Conservation (phyloP, 2,329 filamentous ascomycete genomes). For the Talaromyces sp. region DNA sequence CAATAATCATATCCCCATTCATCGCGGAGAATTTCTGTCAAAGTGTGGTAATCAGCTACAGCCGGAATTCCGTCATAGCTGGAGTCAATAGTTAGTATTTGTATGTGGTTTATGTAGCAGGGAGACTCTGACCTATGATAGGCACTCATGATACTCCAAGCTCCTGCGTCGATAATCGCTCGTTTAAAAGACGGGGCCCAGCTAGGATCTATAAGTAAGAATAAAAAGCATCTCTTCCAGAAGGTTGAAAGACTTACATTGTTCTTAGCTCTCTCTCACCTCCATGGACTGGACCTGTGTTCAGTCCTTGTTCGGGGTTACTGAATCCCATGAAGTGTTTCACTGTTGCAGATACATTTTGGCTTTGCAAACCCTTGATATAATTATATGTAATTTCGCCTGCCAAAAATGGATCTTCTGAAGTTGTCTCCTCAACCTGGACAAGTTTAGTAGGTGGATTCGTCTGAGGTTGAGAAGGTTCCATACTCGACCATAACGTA, state of each 20-base stretch:
- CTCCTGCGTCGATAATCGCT: conserved; percentile 64
- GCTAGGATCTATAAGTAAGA: conserved; percentile 13
- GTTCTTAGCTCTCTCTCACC: conserved; percentile 52
- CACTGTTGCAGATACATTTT: conserved; percentile 64
- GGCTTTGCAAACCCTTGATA: conserved; percentile 57
- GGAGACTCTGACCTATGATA: conserved; percentile 53
- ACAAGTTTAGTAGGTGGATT: neutral
- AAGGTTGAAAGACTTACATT: conserved; percentile 44
- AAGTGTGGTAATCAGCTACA: conserved; percentile 59
- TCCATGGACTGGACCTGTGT: conserved; percentile 57
- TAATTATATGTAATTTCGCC: conserved; percentile 63
- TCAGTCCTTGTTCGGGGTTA: conserved; percentile 65
- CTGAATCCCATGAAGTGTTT: conserved; percentile 71
- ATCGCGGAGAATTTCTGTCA: conserved; percentile 63
- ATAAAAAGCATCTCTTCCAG: neutral
- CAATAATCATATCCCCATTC: conserved; percentile 72
- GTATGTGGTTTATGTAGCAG: neutral
- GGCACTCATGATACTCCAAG: conserved; percentile 65
- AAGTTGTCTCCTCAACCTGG: conserved; percentile 63
- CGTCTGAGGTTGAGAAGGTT: neutral
- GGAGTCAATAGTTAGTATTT: neutral
- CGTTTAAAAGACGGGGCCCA: conserved; percentile 59
- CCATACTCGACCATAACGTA: conserved; percentile 59
- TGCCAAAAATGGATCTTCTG: conserved; percentile 63
- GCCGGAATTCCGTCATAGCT: conserved; percentile 65